phyloP scores from a whole-genome alignment of 441 rosid species.

The Brassica hybrid region DNA sequence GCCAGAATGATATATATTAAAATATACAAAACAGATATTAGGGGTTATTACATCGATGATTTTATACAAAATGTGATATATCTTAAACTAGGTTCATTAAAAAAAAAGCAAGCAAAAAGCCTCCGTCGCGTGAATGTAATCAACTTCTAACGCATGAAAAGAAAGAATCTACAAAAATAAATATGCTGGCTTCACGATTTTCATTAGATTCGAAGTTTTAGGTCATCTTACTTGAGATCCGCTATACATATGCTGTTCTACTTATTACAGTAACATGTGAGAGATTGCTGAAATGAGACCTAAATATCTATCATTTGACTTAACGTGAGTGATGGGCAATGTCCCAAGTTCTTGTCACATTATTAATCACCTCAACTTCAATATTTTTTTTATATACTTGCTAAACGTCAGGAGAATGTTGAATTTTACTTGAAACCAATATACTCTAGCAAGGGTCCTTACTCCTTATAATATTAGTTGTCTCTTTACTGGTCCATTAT shows the following conservation, averaged over 20 bases:
- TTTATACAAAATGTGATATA: background rate
- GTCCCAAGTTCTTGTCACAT: background rate
- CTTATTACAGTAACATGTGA: background rate
- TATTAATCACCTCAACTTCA: background rate
- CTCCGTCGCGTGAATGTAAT: background rate
- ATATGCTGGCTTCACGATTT: background rate
- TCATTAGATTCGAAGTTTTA: background rate
- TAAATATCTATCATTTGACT: background rate
- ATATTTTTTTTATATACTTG: background rate
- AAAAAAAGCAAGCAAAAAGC: constrained; percentile 3
- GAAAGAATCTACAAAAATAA: background rate
- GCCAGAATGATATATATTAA: background rate
- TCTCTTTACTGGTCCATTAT: background rate
- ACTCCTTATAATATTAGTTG: background rate
- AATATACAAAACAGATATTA: background rate
- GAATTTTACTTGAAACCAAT: background rate
- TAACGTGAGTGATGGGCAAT: background rate
- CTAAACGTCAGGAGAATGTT: background rate
- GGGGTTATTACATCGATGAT: background rate
- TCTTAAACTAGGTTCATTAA: background rate
- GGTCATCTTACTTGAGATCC: background rate
- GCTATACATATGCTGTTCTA: background rate
- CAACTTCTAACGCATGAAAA: background rate
- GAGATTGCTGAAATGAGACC: background rate
- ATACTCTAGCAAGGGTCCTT: background rate